Percentiles rank a stretch among this genome's conserved stretches.
Evolutionary conservation across 768 basidiomycete genomes (phyloP).

Genomic region (Hortiboletus campestris): DNA sequence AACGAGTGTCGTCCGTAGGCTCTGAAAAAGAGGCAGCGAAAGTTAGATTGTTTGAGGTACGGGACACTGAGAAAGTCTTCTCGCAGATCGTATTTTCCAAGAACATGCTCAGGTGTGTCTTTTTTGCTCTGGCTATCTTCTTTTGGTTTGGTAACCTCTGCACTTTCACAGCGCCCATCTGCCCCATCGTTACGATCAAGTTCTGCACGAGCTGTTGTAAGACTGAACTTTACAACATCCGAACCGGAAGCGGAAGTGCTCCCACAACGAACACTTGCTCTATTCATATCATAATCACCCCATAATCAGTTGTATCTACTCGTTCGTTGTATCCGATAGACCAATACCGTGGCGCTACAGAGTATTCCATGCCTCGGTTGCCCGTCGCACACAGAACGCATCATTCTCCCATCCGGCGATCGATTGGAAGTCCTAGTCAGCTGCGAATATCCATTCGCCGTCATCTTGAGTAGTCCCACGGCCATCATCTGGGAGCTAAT

Average conservation of each 20-base stretch:
- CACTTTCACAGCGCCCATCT: slow-evolving; percentile 56
- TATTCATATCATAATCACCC: background rate
- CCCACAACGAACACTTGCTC: slow-evolving; percentile 1
- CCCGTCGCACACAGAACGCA: background rate
- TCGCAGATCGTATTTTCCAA: slow-evolving; percentile 76
- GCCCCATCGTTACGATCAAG: slow-evolving; percentile 78
- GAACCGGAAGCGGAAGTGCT: background rate
- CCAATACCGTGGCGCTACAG: slow-evolving; percentile 1
- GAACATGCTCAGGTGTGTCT: slow-evolving; percentile 74
- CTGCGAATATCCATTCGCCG: background rate
- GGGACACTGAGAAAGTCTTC: slow-evolving; percentile 75
- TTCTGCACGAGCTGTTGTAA: slow-evolving; percentile 65
- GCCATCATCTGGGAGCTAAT: background rate
- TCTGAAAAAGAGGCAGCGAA: slow-evolving; percentile 41
- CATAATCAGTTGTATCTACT: slow-evolving; percentile 13
- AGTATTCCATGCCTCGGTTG: background rate
- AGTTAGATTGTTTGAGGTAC: slow-evolving; percentile 72
- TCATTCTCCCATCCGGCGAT: background rate
- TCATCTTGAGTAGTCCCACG: background rate
- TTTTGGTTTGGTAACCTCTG: slow-evolving; percentile 1
- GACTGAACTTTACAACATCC: slow-evolving; percentile 12
- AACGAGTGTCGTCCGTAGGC: slow-evolving; percentile 20
- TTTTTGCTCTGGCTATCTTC: background rate
- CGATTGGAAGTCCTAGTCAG: background rate
- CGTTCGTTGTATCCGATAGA: slow-evolving; percentile 16